Conservation (phyloP, 805 yeast genomes). For the Candida cerambycidarum region DNA sequence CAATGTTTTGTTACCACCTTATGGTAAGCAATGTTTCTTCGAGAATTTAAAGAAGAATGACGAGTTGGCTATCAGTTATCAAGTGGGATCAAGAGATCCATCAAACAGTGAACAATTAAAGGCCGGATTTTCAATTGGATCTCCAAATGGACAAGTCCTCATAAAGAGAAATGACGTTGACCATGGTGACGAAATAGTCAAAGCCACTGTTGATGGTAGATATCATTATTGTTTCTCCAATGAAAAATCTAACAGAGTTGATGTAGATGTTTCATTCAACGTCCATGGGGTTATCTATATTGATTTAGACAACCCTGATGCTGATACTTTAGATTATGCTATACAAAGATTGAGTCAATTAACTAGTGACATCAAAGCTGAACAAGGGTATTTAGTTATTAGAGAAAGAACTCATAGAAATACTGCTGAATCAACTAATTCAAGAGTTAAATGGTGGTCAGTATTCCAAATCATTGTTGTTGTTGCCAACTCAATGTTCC, state of each 20-base stretch:
- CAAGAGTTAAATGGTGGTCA: slow-evolving; percentile 98
- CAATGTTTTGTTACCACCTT: slow-evolving; percentile 77
- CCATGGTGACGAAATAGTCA: slow-evolving; percentile 76
- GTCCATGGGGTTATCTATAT: slow-evolving; percentile 90
- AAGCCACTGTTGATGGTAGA: slow-evolving; percentile 68
- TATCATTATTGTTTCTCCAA: slow-evolving; percentile 90
- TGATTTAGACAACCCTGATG: slow-evolving; percentile 71
- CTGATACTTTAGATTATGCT: slow-evolving; percentile 80
- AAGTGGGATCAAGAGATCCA: slow-evolving; percentile 87
- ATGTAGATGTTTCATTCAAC: slow-evolving; percentile 92
- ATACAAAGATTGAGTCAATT: slow-evolving; percentile 72
- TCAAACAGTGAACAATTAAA: slow-evolving; percentile 63
- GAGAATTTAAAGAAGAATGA: slow-evolving; percentile 82
- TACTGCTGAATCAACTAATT: slow-evolving; percentile 96
- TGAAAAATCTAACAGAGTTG: slow-evolving; percentile 67
- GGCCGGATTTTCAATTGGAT: slow-evolving; percentile 57
- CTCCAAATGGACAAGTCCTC: slow-evolving; percentile 48
- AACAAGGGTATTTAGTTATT: slow-evolving; percentile 87
- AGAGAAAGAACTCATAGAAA: slow-evolving; percentile 98
- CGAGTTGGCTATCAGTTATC: slow-evolving; percentile 84
- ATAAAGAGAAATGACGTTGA: slow-evolving; percentile 55
- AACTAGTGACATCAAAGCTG: slow-evolving; percentile 86
- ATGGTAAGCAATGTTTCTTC: slow-evolving; percentile 84
- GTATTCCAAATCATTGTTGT: slow-evolving; percentile 87
- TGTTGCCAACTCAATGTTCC: slow-evolving; percentile 83